Base-by-base conservation (phyloP, 164 flowering plant species). In the Umbilicus rupestris region DNA sequence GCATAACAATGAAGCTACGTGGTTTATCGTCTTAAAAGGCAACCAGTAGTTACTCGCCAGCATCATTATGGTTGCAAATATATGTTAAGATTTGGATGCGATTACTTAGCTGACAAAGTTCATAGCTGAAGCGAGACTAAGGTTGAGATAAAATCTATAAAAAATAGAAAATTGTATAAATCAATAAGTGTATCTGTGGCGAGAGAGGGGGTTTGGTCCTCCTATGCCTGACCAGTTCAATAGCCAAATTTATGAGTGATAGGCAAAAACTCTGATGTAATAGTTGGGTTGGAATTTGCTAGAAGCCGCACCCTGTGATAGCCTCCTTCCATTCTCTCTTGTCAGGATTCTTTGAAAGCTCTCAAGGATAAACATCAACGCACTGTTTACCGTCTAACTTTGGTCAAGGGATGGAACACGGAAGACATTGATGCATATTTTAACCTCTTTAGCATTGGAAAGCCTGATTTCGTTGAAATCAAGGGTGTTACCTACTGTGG, bases 401-500 rank as follows among this genome's bases (percentile, higher is more conserved):
- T 95, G 68, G 97, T 95, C 62, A 95, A 95, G 81, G 97, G 99
- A 65, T 95, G 99, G 99, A 95, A 95, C 74, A 79, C 91, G 5
- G 97, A 92, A 75, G 97, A 95, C 39, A 37, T 95, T 29, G 94
- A 92, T 79, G 92, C 94, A 37, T 95, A 95, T 79, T 84, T 57
- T 45, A 75, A 81, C 58, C 87, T 95, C 69, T 87, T 95, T 58
- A 69, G 73, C 69, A 66, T 90, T 68, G 99, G 99, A 17, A 81
- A 76, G 63, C 99, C 97, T 17, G 99, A 92, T 75, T 92, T 92
- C 63, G 78, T 95, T 47, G 97, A 95, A 83, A 95, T 95, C 72
- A 92, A 95, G 83, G 99, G 99, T 41, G 97, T 95, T 5, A 95
- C 99, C 30, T 95, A 95, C 63, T 92, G 99, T 84, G 99, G 99